Percentiles rank a stretch among this genome's conserved stretches.
Evolutionary conservation across 345 rosid species (phyloP).

Genomic region (Chamaenerion angustifolium): DNA sequence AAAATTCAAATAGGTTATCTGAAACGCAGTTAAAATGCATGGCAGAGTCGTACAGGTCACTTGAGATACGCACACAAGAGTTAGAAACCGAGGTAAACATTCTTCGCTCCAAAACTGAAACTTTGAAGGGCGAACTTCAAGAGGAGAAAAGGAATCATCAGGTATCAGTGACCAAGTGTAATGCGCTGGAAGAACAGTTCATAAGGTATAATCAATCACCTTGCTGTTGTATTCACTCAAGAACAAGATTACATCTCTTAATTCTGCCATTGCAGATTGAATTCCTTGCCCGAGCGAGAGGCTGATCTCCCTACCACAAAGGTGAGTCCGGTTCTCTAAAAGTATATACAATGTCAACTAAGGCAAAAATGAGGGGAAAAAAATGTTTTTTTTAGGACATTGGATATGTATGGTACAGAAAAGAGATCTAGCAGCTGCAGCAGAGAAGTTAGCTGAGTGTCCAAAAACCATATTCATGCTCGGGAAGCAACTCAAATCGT

Average conservation of each 20-base stretch:
- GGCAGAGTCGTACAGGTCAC: constrained; percentile 87
- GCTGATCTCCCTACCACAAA: constrained; percentile 48
- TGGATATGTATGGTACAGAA: too few species aligned
- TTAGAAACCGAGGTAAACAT: constrained; percentile 59
- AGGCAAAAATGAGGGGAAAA: too few species aligned
- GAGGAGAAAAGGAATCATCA: constrained; percentile 46
- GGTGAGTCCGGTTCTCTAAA: constrained; percentile 41
- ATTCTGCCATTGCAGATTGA: constrained; percentile 25
- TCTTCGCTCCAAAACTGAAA: constrained; percentile 40
- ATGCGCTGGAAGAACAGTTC: constrained; percentile 68
- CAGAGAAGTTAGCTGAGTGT: constrained; percentile 90
- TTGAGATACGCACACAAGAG: constrained; percentile 64
- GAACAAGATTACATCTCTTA: too few species aligned
- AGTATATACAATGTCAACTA: too few species aligned
- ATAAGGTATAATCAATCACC: too few species aligned
- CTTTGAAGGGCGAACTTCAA: constrained; percentile 50
- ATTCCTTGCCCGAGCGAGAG: constrained; percentile 30
- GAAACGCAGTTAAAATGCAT: constrained; percentile 95
- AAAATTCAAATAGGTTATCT: constrained; percentile 66
- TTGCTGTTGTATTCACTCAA: too few species aligned
- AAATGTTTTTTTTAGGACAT: too few species aligned
- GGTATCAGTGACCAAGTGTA: too few species aligned
- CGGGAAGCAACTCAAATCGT: constrained; percentile 79
- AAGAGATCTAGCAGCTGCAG: constrained; percentile 68
- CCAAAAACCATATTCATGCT: constrained; percentile 91